phyloP scores from a whole-genome alignment of 2,329 filamentous ascomycete genomes.

The Alternaria atra region DNA sequence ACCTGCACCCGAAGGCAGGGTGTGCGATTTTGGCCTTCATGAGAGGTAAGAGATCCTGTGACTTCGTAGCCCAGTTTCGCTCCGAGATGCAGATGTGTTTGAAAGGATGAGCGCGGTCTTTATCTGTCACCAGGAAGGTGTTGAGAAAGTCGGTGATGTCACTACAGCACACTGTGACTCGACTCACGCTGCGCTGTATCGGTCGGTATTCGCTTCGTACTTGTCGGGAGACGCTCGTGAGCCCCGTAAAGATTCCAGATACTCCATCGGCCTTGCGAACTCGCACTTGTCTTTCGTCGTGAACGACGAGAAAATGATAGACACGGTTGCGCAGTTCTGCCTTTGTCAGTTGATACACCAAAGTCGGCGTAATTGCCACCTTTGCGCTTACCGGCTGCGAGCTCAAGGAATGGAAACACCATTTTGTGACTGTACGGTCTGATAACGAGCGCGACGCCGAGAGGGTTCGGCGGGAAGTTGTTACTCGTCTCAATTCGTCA shows the following conservation, averaged over 20 bases:
- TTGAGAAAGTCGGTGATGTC: background rate
- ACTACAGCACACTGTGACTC: background rate
- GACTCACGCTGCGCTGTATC: background rate
- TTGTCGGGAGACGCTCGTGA: background rate
- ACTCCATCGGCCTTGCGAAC: background rate
- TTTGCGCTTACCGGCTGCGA: background rate
- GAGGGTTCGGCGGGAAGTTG: background rate
- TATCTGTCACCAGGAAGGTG: background rate
- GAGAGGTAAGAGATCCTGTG: background rate
- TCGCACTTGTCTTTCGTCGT: background rate
- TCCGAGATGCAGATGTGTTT: background rate
- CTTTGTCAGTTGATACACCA: background rate
- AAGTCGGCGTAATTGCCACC: background rate
- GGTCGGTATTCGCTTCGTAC: background rate
- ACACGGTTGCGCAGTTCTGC: slow-evolving; percentile 1
- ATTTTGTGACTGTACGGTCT: background rate
- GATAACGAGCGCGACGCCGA: background rate
- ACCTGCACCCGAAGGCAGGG: background rate
- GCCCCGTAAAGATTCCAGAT: background rate
- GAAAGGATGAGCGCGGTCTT: background rate
- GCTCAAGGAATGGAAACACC: background rate
- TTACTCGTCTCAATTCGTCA: too few relatives aligned
- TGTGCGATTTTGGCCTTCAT: background rate
- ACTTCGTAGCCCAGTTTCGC: background rate
- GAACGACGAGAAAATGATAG: background rate